Evolutionary conservation across 192 early-diverging fungal genomes (phyloP).

Genomic region (Mortierella alpina): DNA sequence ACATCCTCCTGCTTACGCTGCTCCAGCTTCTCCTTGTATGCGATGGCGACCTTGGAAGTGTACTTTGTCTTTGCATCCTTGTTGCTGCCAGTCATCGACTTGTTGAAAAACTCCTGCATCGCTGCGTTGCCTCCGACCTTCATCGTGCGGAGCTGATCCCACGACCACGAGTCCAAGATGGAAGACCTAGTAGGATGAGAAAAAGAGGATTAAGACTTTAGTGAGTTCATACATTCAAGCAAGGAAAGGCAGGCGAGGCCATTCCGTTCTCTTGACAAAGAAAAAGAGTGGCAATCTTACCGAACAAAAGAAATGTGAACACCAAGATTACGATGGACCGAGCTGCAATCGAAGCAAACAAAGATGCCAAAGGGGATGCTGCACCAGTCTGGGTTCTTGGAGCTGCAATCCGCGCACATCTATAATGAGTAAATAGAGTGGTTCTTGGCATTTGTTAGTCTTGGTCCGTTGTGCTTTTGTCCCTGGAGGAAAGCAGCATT

Average conservation of each 20-base stretch:
- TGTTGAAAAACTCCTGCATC: conserved; percentile 85
- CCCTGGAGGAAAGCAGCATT: no score
- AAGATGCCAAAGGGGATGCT: conserved; percentile 95
- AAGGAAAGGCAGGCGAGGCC: conserved; percentile 21
- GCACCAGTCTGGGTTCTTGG: conserved; percentile 96
- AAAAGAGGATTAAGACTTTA: background rate
- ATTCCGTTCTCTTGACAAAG: background rate
- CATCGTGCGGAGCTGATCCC: conserved; percentile 91
- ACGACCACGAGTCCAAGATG: conserved; percentile 89
- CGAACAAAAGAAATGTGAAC: conserved; percentile 98
- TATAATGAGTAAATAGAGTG: conserved; percentile 31
- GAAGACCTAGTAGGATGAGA: conserved; percentile 72
- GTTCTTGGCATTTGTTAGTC: no score
- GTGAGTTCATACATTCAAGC: background rate
- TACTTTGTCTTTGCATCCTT: conserved; percentile 90
- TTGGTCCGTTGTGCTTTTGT: no score
- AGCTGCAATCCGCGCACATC: conserved; percentile 95
- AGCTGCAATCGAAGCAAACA: conserved; percentile 95
- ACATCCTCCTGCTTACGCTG: conserved; percentile 79
- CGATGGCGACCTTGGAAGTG: conserved; percentile 72
- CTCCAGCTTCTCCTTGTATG: conserved; percentile 86
- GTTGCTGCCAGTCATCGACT: conserved; percentile 65
- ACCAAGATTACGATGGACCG: conserved; percentile 95
- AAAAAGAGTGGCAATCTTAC: conserved; percentile 49
- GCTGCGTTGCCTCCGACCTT: conserved; percentile 91